phyloP scores from a whole-genome alignment of 2,329 filamentous ascomycete species.

The Ophiostoma montium region DNA sequence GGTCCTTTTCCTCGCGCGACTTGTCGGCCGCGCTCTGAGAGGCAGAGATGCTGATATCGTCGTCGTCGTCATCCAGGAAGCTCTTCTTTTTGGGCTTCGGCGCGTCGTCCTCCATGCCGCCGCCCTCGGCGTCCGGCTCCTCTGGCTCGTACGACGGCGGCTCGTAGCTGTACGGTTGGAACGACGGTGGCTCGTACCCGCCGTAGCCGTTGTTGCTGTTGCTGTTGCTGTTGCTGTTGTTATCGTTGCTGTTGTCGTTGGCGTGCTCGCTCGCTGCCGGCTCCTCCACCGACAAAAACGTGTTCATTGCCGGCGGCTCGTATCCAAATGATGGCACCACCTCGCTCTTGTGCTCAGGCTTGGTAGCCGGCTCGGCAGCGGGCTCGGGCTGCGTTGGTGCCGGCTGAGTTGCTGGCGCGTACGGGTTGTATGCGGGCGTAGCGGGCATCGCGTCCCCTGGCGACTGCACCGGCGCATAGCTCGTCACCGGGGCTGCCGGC shows the following conservation, averaged over 20 bases:
- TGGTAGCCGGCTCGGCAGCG: background rate
- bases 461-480: slow-evolving; percentile 6
- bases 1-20: slow-evolving; percentile 53
- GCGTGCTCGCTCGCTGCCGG: background rate
- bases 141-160: slow-evolving; percentile 41
- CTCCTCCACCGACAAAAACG: slow-evolving; percentile 16
- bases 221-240: slow-evolving; percentile 32
- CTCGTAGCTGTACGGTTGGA: slow-evolving; percentile 44
- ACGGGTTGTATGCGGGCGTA: slow-evolving; percentile 9
- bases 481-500: background rate
- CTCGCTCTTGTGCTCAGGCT: background rate
- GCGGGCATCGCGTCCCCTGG: background rate
- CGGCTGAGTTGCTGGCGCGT: slow-evolving; percentile 10
- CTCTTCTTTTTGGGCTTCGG: slow-evolving; percentile 60
- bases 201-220: slow-evolving; percentile 22
- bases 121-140: slow-evolving; percentile 28
- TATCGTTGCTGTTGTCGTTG: slow-evolving; percentile 10
- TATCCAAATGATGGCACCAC: slow-evolving; percentile 26
- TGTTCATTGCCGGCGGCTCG: slow-evolving; percentile 29
- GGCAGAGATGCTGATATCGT: slow-evolving; percentile 53
- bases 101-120: slow-evolving; percentile 23
- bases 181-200: slow-evolving; percentile 48
- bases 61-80: slow-evolving; percentile 69
- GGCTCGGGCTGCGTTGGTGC: background rate
- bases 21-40: slow-evolving; percentile 37